Conservation (phyloP, 169 alveolate genomes). For the Eimeria tenella region DNA sequence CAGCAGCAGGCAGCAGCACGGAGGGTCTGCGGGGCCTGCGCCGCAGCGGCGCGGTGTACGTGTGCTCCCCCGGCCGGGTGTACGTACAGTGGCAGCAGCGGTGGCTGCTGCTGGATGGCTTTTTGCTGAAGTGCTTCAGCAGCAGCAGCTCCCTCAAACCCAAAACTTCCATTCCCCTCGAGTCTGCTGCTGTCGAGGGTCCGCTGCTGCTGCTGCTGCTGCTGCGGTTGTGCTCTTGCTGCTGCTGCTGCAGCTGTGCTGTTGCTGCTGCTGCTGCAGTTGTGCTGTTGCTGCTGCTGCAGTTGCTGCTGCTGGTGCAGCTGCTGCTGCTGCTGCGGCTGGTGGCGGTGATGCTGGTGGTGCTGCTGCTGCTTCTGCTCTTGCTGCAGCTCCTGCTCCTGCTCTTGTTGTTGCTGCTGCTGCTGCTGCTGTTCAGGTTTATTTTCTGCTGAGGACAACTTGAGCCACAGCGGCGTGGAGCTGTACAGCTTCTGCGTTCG, state of each 20-base stretch:
- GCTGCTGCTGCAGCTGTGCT: not conserved
- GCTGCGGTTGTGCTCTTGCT: not conserved
- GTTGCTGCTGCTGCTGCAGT: not conserved
- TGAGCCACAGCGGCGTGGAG: conserved; percentile 45
- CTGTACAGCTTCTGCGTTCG: conserved; percentile 60
- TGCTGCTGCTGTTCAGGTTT: conserved; percentile 29
- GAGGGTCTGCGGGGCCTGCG: conserved; percentile 18
- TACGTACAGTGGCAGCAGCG: conserved; percentile 72
- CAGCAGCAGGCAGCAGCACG: not conserved
- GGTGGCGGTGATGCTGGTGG: not conserved
- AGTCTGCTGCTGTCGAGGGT: conserved; percentile 69
- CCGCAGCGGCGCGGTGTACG: conserved; percentile 55
- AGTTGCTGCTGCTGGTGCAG: too few relatives aligned
- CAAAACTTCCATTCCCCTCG: conserved; percentile 40
- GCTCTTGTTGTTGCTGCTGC: not conserved
- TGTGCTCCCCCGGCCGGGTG: conserved; percentile 40
- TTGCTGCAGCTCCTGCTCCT: not conserved
- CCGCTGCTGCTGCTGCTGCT: not conserved
- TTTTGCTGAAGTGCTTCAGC: conserved; percentile 61
- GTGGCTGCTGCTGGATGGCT: conserved; percentile 71
- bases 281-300: too few relatives aligned
- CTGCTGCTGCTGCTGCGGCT: too few relatives aligned
- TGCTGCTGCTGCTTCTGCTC: not conserved
- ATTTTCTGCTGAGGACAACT: conserved; percentile 42
- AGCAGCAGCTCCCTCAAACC: conserved; percentile 60